Evolutionary conservation across 768 basidiomycete genomes (phyloP).

Genomic region (Flagelloscypha sp.): DNA sequence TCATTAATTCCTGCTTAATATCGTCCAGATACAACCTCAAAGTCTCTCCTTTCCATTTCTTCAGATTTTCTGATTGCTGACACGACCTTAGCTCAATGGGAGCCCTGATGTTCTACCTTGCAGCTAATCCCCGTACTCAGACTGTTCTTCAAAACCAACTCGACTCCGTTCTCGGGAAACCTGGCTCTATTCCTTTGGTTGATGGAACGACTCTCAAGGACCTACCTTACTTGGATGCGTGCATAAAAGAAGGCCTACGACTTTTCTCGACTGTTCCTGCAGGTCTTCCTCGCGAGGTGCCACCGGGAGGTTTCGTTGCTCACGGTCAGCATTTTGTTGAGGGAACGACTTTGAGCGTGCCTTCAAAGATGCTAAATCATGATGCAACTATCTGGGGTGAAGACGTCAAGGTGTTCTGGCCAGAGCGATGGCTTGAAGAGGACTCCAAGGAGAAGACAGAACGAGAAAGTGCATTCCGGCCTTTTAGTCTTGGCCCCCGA

Average conservation of each 20-base stretch:
- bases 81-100: constrained; percentile 61
- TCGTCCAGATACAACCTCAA: constrained; percentile 35
- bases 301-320: constrained; percentile 63
- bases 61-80: not conserved
- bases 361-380: constrained; percentile 79
- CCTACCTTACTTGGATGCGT: constrained; percentile 78
- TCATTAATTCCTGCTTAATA: too few species aligned
- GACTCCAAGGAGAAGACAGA: constrained; percentile 38
- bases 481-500: constrained; percentile 80
- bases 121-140: constrained; percentile 35
- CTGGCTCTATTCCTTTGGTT: too few species aligned
- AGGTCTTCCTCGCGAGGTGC: constrained; percentile 75
- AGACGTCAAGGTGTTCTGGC: constrained; percentile 65
- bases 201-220: constrained; percentile 55
- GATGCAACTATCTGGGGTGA: constrained; percentile 67
- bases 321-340: constrained; percentile 53
- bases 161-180: constrained; percentile 36
- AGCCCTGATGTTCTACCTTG: constrained; percentile 81
- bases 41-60: constrained; percentile 27
- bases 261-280: constrained; percentile 78
- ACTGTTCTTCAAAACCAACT: constrained; percentile 53
- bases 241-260: constrained; percentile 80
- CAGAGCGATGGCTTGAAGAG: constrained; percentile 80
- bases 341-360: constrained; percentile 70
- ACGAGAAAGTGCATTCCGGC: constrained; percentile 73